Base-by-base conservation (phyloP, 768 basidiomycete species). In the Boletus vermiculosoides region DNA sequence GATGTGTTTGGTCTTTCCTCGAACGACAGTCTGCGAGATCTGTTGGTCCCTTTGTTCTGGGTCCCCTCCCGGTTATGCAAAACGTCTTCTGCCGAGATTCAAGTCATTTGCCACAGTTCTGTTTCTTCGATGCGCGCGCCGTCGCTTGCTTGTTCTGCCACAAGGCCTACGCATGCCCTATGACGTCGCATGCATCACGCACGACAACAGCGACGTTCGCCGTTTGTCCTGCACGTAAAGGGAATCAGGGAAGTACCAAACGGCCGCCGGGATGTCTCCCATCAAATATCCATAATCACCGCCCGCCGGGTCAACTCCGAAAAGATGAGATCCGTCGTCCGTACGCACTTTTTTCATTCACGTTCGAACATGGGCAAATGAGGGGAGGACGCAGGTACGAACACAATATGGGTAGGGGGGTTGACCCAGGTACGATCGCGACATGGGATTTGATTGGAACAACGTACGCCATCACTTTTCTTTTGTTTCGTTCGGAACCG, bases 201-300 rank as follows among this genome's bases (percentile, higher is more conserved):
- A 59, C 36, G 25, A 53, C 52, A 18, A 56, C 31, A 31, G 47
- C 49, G 44, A 31, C 36, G 36, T 57, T 55, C 28, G 33, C 48
- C 37, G 50, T 45, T 30, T 45, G n/a, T 40, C 39, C 23, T 51
- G 59, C 59, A 69, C 67, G 67, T 69, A 67, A 67, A 55, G 25
- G 49, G 28, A 52, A 57, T 42, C 49, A 59, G 42, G 49, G 45
- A 55, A 63, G 48, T 33, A 33, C 9, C 50, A 37, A 52, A 1
- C 36, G 60, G 52, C 52, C 58, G 31, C 60, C 44, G 28, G 34
- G 42, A n/a, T 47, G 31, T 46, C 31, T 3, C 37, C 42, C 48
- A 62, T 65, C 63, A 62, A 48, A 31, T 8, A 34, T 31, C 31
- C 13, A 42, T 50, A 53, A 68, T 58, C 45, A 51, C 56, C 55